Evolutionary conservation across 192 early-diverging fungal genomes (phyloP).

Genomic region (Backusella psychrophila): DNA sequence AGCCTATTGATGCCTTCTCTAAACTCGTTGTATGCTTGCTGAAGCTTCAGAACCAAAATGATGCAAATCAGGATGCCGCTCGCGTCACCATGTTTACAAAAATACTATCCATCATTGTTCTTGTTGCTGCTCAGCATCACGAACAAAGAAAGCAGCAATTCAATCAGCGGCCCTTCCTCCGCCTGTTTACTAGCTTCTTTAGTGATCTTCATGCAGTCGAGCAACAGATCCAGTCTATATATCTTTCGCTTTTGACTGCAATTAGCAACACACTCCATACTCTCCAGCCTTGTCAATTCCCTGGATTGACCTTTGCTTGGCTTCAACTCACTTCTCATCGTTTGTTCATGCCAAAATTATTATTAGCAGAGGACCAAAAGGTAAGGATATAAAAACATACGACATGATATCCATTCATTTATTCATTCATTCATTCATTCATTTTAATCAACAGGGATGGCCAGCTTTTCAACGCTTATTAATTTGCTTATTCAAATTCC

Average conservation of each 20-base stretch:
- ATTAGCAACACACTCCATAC: conserved; percentile 82
- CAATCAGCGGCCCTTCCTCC: conserved; percentile 89
- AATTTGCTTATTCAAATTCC: conserved; percentile 80
- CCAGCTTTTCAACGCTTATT: conserved; percentile 81
- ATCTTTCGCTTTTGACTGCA: conserved; percentile 73
- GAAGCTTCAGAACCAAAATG: conserved; percentile 66
- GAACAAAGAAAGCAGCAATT: conserved; percentile 75
- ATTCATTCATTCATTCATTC: neutral
- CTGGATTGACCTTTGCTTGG: conserved; percentile 95
- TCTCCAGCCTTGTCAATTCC: conserved; percentile 81
- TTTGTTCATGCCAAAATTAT: conserved; percentile 86
- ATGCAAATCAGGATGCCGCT: conserved; percentile 42
- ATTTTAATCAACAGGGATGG: conserved; percentile 61
- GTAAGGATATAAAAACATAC: neutral
- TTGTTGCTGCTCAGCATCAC: conserved; percentile 85
- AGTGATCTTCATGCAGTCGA: conserved; percentile 75
- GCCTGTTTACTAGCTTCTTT: conserved; percentile 82
- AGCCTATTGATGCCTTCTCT: conserved; percentile 92
- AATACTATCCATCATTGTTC: conserved; percentile 81
- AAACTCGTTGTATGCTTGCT: conserved; percentile 81
- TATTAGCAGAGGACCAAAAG: conserved; percentile 69
- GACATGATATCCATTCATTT: neutral
- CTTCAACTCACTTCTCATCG: conserved; percentile 91
- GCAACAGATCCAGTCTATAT: conserved; percentile 65
- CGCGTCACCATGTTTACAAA: conserved; percentile 73